These are phyloP conservation scores for Pleurotus djamor DNA, from an alignment of 768 basidiomycete genomes.

Conservation along the genomic window DNA sequence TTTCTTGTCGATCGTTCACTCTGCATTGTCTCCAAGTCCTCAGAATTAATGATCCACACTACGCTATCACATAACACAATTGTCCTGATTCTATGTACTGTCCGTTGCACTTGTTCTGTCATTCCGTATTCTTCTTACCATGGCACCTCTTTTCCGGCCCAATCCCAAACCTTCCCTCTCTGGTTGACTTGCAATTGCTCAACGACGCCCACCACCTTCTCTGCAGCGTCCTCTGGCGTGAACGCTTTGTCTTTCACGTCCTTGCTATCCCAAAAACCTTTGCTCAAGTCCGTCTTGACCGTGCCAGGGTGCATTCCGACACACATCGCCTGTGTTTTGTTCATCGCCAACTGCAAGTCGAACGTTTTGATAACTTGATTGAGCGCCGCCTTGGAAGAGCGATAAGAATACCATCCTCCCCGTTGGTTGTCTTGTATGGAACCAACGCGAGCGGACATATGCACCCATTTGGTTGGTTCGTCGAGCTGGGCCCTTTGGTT, in stretches of 20 bases:
- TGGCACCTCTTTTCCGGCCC: constrained; percentile 48
- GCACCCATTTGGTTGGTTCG: constrained; percentile 52
- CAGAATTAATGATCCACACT: neutral
- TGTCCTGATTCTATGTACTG: neutral
- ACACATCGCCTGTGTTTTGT: constrained; percentile 44
- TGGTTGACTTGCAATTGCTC: constrained; percentile 32
- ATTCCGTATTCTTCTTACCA: constrained; percentile 21
- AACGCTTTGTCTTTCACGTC: constrained; percentile 36
- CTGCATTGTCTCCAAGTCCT: neutral
- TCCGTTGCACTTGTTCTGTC: neutral
- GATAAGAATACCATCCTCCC: constrained; percentile 65
- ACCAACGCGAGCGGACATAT: constrained; percentile 58
- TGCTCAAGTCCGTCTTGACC: constrained; percentile 58
- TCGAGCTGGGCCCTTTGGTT: constrained; percentile 15
- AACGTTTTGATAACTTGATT: constrained; percentile 64
- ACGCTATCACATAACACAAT: neutral
- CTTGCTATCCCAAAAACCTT: constrained; percentile 43
- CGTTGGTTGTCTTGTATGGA: constrained; percentile 55
- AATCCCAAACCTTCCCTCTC: constrained; percentile 57
- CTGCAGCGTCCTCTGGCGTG: constrained; percentile 49
- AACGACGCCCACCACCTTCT: constrained; percentile 44
- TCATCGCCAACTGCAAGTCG: constrained; percentile 49
- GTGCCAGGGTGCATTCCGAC: constrained; percentile 61
- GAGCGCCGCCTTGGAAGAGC: constrained; percentile 59
- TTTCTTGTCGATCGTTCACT: constrained; percentile 1